A percentile compares a stretch with the other conserved stretches of the same genome.
phyloP scores from a whole-genome alignment of 2,329 filamentous ascomycete genomes.

The Neoscytalidium dimidiatum region DNA sequence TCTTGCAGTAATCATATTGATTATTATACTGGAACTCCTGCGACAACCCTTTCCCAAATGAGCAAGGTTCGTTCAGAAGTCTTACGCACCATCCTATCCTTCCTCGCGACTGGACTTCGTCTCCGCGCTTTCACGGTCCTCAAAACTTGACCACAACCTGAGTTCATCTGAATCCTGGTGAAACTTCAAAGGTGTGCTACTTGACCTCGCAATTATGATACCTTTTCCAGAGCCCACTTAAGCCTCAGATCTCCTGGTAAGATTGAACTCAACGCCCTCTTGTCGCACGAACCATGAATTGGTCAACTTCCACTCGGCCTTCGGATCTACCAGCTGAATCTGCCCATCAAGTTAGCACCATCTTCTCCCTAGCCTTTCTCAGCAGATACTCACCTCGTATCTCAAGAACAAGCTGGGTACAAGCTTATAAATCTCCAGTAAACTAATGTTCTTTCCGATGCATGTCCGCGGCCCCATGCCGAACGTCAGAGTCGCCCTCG shows the following conservation, averaged over 20 bases:
- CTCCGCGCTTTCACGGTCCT: too few species aligned
- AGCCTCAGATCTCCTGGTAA: background rate
- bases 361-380: background rate
- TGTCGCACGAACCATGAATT: slow-evolving; percentile 42
- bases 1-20: too few species aligned
- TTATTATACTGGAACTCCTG: too few species aligned
- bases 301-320: slow-evolving; percentile 40
- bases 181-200: too few species aligned
- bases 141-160: too few species aligned
- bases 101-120: too few species aligned
- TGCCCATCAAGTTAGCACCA: slow-evolving; percentile 34
- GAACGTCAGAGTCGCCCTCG: slow-evolving; percentile 25
- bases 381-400: slow-evolving; percentile 41
- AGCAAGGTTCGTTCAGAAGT: too few species aligned
- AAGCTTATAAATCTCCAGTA: slow-evolving; percentile 40
- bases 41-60: too few species aligned
- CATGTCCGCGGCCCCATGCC: slow-evolving; percentile 42
- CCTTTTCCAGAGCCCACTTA: too few species aligned
- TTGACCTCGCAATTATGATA: too few species aligned
- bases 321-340: slow-evolving; percentile 32
- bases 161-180: too few species aligned
- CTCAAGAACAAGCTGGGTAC: slow-evolving; percentile 44
- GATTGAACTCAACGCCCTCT: background rate
- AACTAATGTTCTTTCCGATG: slow-evolving; percentile 38
- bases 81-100: too few species aligned